Evolutionary conservation across 1,284 basidiomycete species (phyloP).

Genomic region (Puccinia horiana): DNA sequence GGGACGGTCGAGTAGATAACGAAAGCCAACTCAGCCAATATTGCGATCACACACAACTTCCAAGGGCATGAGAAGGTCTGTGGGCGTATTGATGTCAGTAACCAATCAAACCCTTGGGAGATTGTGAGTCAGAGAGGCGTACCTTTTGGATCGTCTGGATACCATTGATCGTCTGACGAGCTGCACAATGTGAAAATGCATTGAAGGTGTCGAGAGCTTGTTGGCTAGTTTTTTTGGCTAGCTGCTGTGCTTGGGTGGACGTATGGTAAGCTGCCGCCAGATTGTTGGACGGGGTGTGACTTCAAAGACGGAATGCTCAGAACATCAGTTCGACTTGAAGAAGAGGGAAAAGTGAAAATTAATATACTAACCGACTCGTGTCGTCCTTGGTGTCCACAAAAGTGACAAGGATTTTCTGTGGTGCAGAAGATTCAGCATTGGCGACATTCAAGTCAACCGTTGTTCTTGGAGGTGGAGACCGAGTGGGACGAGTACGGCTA

Average conservation of each 20-base stretch:
- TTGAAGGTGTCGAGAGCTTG: slow-evolving; percentile 2
- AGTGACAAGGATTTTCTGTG: slow-evolving; percentile 22
- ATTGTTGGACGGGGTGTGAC: neutral
- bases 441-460: neutral
- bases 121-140: neutral
- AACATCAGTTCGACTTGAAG: neutral
- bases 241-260: neutral
- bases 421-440: neutral
- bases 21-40: slow-evolving; percentile 41
- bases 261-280: neutral
- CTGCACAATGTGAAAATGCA: neutral
- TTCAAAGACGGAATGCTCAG: neutral
- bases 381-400: slow-evolving; percentile 18
- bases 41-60: slow-evolving; percentile 34
- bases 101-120: neutral
- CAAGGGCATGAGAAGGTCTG: slow-evolving; percentile 41
- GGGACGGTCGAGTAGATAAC: slow-evolving; percentile 39
- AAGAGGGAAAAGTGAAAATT: neutral
- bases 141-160: slow-evolving; percentile 34
- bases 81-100: neutral
- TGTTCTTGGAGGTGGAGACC: slow-evolving; percentile 6
- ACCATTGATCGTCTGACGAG: neutral
- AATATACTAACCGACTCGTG: neutral
- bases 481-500: neutral
- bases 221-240: slow-evolving; percentile 3